Percentiles rank a stretch among this genome's conserved stretches.
phyloP scores from a whole-genome alignment of 495 filamentous ascomycete species.

The Poronia punctata region DNA sequence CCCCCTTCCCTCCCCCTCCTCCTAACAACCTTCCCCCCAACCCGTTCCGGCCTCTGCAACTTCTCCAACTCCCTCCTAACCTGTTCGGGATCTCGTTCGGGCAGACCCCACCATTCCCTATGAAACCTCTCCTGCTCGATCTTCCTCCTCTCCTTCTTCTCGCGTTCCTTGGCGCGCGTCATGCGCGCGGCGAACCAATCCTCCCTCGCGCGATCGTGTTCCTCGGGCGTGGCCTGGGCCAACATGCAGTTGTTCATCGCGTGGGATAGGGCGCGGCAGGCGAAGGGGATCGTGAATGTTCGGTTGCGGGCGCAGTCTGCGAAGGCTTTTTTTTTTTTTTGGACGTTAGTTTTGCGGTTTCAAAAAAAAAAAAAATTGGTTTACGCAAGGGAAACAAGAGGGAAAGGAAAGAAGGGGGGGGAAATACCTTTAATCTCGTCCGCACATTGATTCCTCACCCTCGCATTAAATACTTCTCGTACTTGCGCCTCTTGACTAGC shows the following conservation, averaged over 20 bases:
- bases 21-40: slow-evolving; percentile 25
- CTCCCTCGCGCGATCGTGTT: slow-evolving; percentile 82
- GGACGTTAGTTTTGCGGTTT: background rate
- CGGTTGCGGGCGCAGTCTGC: slow-evolving; percentile 81
- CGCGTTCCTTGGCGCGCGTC: slow-evolving; percentile 55
- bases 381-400: background rate
- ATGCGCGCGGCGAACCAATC: slow-evolving; percentile 81
- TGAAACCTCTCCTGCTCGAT: slow-evolving; percentile 52
- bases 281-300: slow-evolving; percentile 78
- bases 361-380: too few relatives aligned
- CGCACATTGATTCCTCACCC: slow-evolving; percentile 70
- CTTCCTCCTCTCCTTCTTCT: slow-evolving; percentile 50
- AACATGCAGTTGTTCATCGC: slow-evolving; percentile 95
- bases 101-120: slow-evolving; percentile 54
- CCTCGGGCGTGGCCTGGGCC: slow-evolving; percentile 68
- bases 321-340: slow-evolving; percentile 53
- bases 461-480: slow-evolving; percentile 79
- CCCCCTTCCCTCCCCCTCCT: slow-evolving; percentile 5
- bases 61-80: slow-evolving; percentile 32
- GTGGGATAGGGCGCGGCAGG: slow-evolving; percentile 68
- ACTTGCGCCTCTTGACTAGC: slow-evolving; percentile 88
- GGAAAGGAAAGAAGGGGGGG: background rate
- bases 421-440: slow-evolving; percentile 75
- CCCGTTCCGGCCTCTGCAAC: slow-evolving; percentile 27
- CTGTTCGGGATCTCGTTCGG: slow-evolving; percentile 40